Evolutionary conservation across 1,139 yeast genomes (phyloP), one percentile per base, ranked within the genome.

Genomic region (Saccharomycopsis hybrid): DNA sequence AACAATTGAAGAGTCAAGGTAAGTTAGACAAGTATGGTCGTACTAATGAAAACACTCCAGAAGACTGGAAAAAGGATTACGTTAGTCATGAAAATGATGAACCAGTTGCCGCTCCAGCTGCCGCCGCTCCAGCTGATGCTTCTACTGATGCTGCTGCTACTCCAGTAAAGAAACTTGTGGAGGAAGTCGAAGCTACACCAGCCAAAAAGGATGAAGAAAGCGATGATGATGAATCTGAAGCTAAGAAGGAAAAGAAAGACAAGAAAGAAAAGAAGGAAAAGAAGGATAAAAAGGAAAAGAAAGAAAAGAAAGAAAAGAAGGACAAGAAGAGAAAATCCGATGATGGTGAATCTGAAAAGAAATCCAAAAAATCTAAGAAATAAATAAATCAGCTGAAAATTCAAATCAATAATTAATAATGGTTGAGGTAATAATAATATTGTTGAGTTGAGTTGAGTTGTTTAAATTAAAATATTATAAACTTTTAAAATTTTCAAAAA

Each of bases 1-100:
- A 92, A 78, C 96, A 90, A 74, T 75, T 92, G 77, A 92, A 90
- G 79, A 86, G 95, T 52, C 96, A 87, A 60, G 98, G 98, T 63
- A 92, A 92, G 73, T 82, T 92, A 63, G 98, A 92, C 74, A 88
- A 90, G 73, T 92, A 72, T 64, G 98, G 98, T 57, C 83, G 96
- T 72, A 77, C 76, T 59, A 92, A 89, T 65, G 98, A 92, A 69
- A 82, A 79, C 67, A 92, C 98, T 44, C 98, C 98, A 62, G 85
- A 80, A 47, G 76, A 80, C 47, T 92, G 99, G 99, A 90, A 89
- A 74, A 73, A 75, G 62, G 82, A 80, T 49, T 94, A 92, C 69
- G 86, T 83, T 60, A 89, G 88, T 65, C 85, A 83, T 61, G 89
- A 84, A 60, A 81, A 77, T 58, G 80, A 75, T 57, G 80, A 78